These are phyloP conservation scores for Nakataea oryzae DNA, from an alignment of 2,329 filamentous ascomycete species.

Conservation along the genomic window DNA sequence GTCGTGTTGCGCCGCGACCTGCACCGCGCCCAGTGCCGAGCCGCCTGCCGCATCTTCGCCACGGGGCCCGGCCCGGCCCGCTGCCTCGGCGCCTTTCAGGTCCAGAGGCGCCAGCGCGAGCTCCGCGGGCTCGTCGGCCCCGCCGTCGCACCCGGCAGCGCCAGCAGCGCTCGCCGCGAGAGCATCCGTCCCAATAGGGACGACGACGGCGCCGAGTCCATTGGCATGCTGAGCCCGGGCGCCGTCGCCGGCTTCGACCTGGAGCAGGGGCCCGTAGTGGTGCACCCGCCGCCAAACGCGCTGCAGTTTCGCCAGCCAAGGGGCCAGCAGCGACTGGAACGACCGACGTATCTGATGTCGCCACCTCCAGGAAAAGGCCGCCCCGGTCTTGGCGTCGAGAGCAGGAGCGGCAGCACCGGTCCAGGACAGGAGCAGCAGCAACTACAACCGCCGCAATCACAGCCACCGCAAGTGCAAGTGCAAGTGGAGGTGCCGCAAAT, in stretches of 20 bases:
- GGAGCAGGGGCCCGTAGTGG: not conserved
- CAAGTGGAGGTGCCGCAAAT: constrained; percentile 5
- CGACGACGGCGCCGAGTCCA: not conserved
- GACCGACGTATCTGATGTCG: not conserved
- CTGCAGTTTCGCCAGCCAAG: not conserved
- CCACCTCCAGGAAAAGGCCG: not conserved
- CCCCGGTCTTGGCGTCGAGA: not conserved
- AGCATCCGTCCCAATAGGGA: not conserved
- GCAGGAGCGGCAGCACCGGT: not conserved
- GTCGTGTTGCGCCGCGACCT: constrained; percentile 35
- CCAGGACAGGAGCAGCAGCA: constrained; percentile 4
- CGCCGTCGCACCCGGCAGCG: not conserved
- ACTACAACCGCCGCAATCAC: constrained; percentile 3
- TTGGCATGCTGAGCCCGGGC: not conserved
- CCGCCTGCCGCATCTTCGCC: constrained; percentile 44
- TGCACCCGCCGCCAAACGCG: not conserved
- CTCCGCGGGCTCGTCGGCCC: not conserved
- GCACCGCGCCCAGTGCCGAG: constrained; percentile 47
- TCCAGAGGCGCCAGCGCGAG: constrained; percentile 38
- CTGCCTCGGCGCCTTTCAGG: constrained; percentile 46
- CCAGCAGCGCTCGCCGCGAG: not conserved
- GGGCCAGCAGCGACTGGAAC: not conserved
- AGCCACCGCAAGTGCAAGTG: too few species aligned
- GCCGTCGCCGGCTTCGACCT: not conserved
- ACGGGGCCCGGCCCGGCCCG: constrained; percentile 35